Percentiles rank a stretch among this genome's conserved stretches.
Evolutionary conservation across 768 basidiomycete genomes (phyloP).

Genomic region (Stropharia rugosoannulata): DNA sequence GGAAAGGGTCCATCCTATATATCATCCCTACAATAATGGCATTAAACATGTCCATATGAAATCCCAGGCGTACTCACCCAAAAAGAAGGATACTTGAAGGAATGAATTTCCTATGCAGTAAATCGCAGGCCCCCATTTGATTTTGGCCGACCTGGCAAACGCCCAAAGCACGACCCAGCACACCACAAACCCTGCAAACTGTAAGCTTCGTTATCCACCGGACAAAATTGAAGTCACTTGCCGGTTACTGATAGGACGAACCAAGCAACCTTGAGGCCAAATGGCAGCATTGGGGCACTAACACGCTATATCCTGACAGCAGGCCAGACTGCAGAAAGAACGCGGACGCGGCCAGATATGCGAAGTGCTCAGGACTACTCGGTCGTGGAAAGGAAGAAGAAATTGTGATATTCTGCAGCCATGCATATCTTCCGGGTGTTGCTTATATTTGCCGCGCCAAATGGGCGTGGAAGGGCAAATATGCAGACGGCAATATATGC

Average conservation of each 20-base stretch:
- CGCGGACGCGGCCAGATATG: no score
- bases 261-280: constrained; percentile 57
- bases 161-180: constrained; percentile 49
- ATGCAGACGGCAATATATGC: no score
- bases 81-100: constrained; percentile 55
- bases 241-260: constrained; percentile 56
- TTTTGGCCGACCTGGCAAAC: constrained; percentile 41
- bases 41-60: background rate
- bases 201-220: background rate
- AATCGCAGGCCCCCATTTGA: constrained; percentile 46
- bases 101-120: constrained; percentile 52
- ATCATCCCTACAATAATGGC: constrained; percentile 48
- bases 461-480: no score
- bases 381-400: no score
- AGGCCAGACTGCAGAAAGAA: background rate
- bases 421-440: no score
- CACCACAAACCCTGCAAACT: constrained; percentile 40
- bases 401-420: no score
- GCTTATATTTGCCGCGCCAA: no score
- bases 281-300: constrained; percentile 45
- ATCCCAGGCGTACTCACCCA: constrained; percentile 43
- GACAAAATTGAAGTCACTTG: constrained; percentile 20
- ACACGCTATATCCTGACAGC: background rate
- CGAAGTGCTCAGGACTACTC: no score
- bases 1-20: constrained; percentile 59